Conservation (phyloP, 805 yeast species). For the Suhomyces canberraensis region DNA sequence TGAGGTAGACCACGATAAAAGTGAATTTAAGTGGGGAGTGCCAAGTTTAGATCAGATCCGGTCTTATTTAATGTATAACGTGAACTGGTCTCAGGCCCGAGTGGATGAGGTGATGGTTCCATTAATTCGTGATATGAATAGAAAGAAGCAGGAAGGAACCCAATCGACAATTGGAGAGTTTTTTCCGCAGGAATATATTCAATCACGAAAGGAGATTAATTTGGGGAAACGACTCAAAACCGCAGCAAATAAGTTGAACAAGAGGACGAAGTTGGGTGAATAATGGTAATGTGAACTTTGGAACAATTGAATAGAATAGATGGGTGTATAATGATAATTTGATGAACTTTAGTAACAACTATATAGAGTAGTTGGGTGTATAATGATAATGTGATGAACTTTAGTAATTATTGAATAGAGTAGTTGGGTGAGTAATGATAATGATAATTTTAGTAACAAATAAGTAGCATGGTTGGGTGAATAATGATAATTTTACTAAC, state of each 20-base stretch:
- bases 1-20: conserved; percentile 77
- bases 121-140: conserved; percentile 73
- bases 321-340: not conserved
- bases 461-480: too few relatives aligned
- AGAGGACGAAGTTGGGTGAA: conserved; percentile 12
- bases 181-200: conserved; percentile 57
- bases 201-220: conserved; percentile 43
- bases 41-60: conserved; percentile 83
- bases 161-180: conserved; percentile 66
- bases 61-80: conserved; percentile 59
- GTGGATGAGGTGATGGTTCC: conserved; percentile 87
- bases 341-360: too few relatives aligned
- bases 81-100: conserved; percentile 76
- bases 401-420: too few relatives aligned
- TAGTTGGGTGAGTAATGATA: too few relatives aligned
- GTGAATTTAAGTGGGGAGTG: conserved; percentile 83
- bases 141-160: conserved; percentile 49
- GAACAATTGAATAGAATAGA: not conserved
- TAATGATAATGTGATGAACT: too few relatives aligned
- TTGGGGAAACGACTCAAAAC: conserved; percentile 60
- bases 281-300: too few relatives aligned
- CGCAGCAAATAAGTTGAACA: conserved; percentile 51
- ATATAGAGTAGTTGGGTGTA: not conserved
- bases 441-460: too few relatives aligned
- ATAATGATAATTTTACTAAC: too few relatives aligned